A percentile compares a stretch with the other conserved stretches of the same genome.
Evolutionary conservation across 768 basidiomycete genomes (phyloP).

Genomic region (Pisolithus orientalis): DNA sequence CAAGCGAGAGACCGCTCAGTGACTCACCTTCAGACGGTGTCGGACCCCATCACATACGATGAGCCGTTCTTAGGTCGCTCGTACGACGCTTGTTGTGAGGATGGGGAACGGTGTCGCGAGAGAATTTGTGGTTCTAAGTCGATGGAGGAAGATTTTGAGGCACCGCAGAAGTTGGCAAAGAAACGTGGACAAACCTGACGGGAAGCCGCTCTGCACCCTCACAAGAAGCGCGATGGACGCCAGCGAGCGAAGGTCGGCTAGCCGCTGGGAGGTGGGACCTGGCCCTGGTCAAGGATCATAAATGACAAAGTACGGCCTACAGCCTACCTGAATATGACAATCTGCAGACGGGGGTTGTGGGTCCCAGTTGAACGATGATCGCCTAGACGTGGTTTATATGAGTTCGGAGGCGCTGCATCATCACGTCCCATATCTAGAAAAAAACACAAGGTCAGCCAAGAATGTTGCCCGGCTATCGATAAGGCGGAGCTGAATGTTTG

Average conservation of each 20-base stretch:
- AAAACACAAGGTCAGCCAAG: constrained; percentile 3
- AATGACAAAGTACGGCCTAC: constrained; percentile 4
- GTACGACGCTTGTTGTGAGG: constrained; percentile 70
- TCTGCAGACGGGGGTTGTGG: constrained; percentile 27
- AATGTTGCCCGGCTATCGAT: constrained; percentile 21
- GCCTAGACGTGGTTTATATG: constrained; percentile 25
- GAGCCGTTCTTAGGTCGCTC: constrained; percentile 68
- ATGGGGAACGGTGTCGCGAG: constrained; percentile 53
- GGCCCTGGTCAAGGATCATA: constrained; percentile 8
- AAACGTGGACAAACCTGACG: constrained; percentile 36
- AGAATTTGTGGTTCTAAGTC: constrained; percentile 21
- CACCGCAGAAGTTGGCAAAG: not conserved
- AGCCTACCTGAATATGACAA: constrained; percentile 23
- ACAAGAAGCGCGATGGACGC: constrained; percentile 74
- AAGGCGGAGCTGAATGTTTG: constrained; percentile 23
- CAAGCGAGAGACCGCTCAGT: constrained; percentile 2
- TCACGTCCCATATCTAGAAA: constrained; percentile 11
- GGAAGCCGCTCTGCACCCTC: constrained; percentile 54
- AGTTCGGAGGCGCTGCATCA: constrained; percentile 11
- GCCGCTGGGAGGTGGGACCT: constrained; percentile 35
- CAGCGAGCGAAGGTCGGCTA: constrained; percentile 47
- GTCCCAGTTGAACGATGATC: constrained; percentile 19
- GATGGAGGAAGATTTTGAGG: constrained; percentile 6
- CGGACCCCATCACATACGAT: constrained; percentile 51
- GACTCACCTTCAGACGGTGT: constrained; percentile 12